A percentile compares a stretch with the other conserved stretches of the same genome.
Conservation (phyloP, 2,329 filamentous ascomycete genomes). For the Sclerotiophoma versabilis region DNA sequence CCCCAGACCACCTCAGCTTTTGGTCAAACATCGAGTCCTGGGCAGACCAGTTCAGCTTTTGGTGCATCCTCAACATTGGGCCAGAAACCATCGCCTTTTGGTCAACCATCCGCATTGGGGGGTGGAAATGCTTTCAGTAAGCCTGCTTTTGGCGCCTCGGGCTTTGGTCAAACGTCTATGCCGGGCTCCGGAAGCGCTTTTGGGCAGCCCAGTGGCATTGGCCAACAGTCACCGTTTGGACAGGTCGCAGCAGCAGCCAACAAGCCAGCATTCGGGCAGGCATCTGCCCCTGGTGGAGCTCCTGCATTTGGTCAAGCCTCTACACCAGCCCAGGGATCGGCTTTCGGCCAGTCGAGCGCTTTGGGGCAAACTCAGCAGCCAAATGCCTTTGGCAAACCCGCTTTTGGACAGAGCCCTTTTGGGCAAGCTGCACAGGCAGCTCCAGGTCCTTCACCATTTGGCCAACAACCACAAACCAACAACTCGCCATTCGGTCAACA, state of each 20-base stretch:
- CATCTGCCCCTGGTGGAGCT: constrained; percentile 35
- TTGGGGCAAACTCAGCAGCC: constrained; percentile 29
- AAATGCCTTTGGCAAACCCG: constrained; percentile 53
- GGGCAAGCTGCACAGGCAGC: constrained; percentile 53
- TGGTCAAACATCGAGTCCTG: constrained; percentile 49
- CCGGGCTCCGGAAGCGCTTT: constrained; percentile 31
- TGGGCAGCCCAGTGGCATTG: constrained; percentile 22
- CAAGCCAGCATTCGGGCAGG: constrained; percentile 49
- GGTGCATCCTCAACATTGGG: constrained; percentile 48
- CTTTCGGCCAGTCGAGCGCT: constrained; percentile 43
- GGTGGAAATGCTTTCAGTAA: constrained; percentile 49
- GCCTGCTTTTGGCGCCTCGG: constrained; percentile 28
- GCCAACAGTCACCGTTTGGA: constrained; percentile 46
- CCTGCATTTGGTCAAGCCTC: constrained; percentile 47
- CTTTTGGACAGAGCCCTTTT: constrained; percentile 49
- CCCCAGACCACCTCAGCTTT: constrained; percentile 49
- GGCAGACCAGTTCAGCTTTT: constrained; percentile 43
- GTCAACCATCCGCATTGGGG: constrained; percentile 46
- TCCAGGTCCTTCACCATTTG: constrained; percentile 39
- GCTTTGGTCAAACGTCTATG: constrained; percentile 53
- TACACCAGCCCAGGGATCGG: constrained; percentile 33
- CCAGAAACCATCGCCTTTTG: constrained; percentile 48
- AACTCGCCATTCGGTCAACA: constrained; percentile 40
- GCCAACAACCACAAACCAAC: constrained; percentile 41
- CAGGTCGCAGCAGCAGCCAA: constrained; percentile 39